Conservation (phyloP, 345 rosid species). For the Lepidium sativum region DNA sequence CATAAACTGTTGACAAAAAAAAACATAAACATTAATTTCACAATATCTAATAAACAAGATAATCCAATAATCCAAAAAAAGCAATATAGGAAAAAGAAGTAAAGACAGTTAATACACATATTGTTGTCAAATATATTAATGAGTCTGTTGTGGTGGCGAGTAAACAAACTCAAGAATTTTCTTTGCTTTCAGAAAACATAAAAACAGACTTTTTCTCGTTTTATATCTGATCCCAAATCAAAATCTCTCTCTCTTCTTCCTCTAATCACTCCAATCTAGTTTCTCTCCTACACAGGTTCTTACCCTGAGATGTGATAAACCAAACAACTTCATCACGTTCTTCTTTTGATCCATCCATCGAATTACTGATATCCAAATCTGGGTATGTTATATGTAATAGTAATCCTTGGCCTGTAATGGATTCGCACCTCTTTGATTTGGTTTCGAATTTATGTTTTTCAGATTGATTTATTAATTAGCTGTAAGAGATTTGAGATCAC, state of each 20-base stretch:
- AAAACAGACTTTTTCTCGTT: conserved; percentile 16
- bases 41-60: no score
- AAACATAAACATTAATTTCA: no score
- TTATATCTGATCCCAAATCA: background rate
- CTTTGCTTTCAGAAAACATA: background rate
- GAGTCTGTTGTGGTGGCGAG: background rate
- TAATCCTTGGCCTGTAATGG: background rate
- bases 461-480: background rate
- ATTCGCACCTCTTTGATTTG: background rate
- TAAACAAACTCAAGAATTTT: background rate
- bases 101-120: no score
- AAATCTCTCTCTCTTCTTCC: background rate
- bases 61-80: no score
- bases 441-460: background rate
- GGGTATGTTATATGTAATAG: background rate
- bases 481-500: background rate
- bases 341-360: conserved; percentile 1
- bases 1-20: no score
- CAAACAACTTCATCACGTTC: background rate
- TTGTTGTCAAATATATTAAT: no score
- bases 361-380: background rate
- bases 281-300: background rate
- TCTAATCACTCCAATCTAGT: background rate
- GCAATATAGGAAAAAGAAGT: no score
- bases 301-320: conserved; percentile 11